Evolutionary conservation across 257 asterid species (phyloP), one percentile per base, ranked within the genome.

Genomic region (Thymus mandschuricus): DNA sequence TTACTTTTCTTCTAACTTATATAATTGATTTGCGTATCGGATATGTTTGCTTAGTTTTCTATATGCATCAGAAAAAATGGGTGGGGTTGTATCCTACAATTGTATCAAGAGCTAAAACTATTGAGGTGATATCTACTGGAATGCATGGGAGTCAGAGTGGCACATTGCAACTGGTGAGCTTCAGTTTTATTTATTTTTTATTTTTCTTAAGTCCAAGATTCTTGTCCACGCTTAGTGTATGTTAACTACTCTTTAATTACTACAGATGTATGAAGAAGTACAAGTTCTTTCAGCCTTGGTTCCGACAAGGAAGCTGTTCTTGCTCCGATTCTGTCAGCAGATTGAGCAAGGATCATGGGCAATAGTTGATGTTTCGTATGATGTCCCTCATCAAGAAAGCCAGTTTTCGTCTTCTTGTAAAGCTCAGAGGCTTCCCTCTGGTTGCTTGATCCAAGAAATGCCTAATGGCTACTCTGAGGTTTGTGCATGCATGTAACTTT

Each of bases 381-480:
- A 92, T 30, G 63, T 87, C 61, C 89, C 88, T 11, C 91, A 81
- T 54, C 97, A 81, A 64, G 94, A 85, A 8, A 81, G 75, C 78
- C 96, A 79, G 15, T 80, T 86, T 67, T 66, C 83, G 38, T 79
- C 97, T 28, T 57, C 83, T 0, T 84, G 90, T 70, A 88, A 82
- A 78, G 89, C 86, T 48, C 91, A 77, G 40, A 83, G 78, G 78
- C 93, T 89, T 57, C 99, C 99, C 75, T 95, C 99, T 4, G 99
- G 98, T n/a, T 95, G 99, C 73, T 71, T 92, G 80, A 89, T 95
- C 34, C 94, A 86, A 82, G 99, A 95, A 70, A 86, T 95, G 97
- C 94, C 98, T 52, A 89, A 92, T 81, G 99, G 99, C 41, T 92
- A 89, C 73, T 92, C 99, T 40, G 88, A 90, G 96, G 49, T 44